A percentile compares a stretch with the other conserved stretches of the same genome.
These are phyloP conservation scores for Cubamyces lactineus DNA, from an alignment of 768 basidiomycete species.

Conservation along the genomic window DNA sequence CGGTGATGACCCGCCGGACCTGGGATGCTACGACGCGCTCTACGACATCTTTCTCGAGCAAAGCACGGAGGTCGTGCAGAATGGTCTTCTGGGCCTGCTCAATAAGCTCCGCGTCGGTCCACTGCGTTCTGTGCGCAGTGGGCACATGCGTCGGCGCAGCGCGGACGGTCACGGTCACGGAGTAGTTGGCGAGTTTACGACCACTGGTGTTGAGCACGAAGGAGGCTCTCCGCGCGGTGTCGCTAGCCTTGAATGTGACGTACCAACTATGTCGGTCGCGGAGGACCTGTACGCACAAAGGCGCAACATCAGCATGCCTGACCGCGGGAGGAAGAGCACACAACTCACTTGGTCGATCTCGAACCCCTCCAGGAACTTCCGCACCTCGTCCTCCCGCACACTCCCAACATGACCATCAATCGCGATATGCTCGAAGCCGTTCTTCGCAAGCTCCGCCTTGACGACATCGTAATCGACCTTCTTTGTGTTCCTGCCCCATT, in stretches of 20 bases:
- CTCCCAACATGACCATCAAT: conserved; percentile 55
- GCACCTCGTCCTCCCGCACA: conserved; percentile 70
- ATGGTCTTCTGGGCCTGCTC: conserved; percentile 59
- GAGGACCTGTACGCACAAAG: conserved; percentile 52
- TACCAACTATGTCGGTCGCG: conserved; percentile 77
- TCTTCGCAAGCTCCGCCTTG: conserved; percentile 56
- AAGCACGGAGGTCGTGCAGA: conserved; percentile 53
- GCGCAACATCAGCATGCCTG: conserved; percentile 1
- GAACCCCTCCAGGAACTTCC: conserved; percentile 69
- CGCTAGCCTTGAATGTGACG: conserved; percentile 70
- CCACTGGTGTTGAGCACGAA: conserved; percentile 58
- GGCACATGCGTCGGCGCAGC: conserved; percentile 40
- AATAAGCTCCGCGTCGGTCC: conserved; percentile 57
- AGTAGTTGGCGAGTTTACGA: conserved; percentile 60
- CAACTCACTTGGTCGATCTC: conserved; percentile 68
- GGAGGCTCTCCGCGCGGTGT: conserved; percentile 67
- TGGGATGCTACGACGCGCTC: conserved; percentile 61
- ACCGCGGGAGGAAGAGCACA: no score
- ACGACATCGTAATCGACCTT: conserved; percentile 42
- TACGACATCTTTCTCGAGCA: conserved; percentile 67
- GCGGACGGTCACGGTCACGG: conserved; percentile 59
- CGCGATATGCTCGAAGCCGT: conserved; percentile 68
- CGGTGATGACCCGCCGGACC: conserved; percentile 53
- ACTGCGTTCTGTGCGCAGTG: conserved; percentile 46
- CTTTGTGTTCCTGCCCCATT: conserved; percentile 34